Base-by-base conservation (phyloP, 148 eudicot species). In the Nepenthes gracilis region DNA sequence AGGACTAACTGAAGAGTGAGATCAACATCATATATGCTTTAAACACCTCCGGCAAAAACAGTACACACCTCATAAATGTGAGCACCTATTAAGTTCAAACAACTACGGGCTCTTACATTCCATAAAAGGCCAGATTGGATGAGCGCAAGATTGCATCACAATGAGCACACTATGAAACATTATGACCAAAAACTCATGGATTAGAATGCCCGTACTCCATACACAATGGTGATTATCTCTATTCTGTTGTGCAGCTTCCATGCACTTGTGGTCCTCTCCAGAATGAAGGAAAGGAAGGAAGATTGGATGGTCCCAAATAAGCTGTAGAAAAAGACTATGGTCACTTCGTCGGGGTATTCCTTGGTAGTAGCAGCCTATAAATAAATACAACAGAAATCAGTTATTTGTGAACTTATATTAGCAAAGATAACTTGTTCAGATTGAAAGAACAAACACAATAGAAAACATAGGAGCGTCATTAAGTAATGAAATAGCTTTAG, bases 281-380 rank as follows among this genome's bases (percentile, higher is more conserved):
- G 15, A 52, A 77, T 43, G 55, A 75, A 35, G 14, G 82, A 68
- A 57, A 35, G 59, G 40, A 69, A 23, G 45, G 38, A 78, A 51
- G 78, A 60, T 49, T 67, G 71, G n/a, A 77, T n/a, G n/a, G 84
- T 78, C 64, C 82, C 88, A 51, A 83, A 83, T 23, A 71, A 51
- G 63, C 80, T 68, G 68, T 73, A 78, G 65, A 83, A 80, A 66
- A 83, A 83, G 62, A 73, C 79, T 64, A 83, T 36, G 7, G 72
- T 74, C 35, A 75, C 14, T 63, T 62, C 67, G 43, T 73, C 81
- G 32, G 82, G 77, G 59, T 74, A 80, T 71, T 73, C 81, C 60
- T 74, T 79, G 4, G 77, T 67, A n/a, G 69, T 69, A 52, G 72
- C 68, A 35, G 83, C 68, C 86, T 57, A 2, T 34, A 33, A 15